Percentiles rank a stretch among this genome's conserved stretches.
These are phyloP conservation scores for Colletotrichum tropicicola DNA, from an alignment of 2,329 filamentous ascomycete genomes.

Conservation along the genomic window DNA sequence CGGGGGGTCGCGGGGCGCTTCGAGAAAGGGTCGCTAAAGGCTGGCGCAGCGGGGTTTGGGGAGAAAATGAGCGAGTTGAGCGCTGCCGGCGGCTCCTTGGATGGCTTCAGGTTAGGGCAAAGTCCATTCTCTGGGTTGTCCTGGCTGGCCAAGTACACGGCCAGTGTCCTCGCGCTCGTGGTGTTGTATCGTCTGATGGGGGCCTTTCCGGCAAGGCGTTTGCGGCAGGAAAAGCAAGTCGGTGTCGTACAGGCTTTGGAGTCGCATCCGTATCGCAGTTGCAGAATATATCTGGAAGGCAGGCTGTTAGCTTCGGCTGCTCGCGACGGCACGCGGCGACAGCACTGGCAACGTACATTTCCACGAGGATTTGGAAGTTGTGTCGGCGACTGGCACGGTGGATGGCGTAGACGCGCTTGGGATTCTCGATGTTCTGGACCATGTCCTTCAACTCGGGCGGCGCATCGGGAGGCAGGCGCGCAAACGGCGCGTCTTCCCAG, in stretches of 20 bases:
- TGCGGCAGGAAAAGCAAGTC: conserved; percentile 84
- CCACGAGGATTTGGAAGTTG: conserved; percentile 72
- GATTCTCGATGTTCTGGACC: conserved; percentile 68
- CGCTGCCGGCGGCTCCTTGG: conserved; percentile 54
- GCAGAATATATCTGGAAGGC: conserved; percentile 73
- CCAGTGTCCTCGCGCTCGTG: conserved; percentile 83
- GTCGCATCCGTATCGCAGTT: conserved; percentile 85
- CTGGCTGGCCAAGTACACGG: conserved; percentile 81
- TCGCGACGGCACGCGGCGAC: conserved; percentile 16
- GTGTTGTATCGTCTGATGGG: conserved; percentile 83
- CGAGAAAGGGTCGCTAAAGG: conserved; percentile 25
- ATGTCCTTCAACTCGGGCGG: conserved; percentile 64
- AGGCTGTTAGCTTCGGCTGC: conserved; percentile 29
- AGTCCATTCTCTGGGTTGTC: conserved; percentile 78
- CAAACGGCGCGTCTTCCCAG: conserved; percentile 67
- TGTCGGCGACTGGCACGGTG: conserved; percentile 69
- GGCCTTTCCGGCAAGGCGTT: conserved; percentile 69
- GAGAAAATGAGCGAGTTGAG: conserved; percentile 57
- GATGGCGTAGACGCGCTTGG: conserved; percentile 67
- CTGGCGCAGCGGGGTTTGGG: conserved; percentile 40
- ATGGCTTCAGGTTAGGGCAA: conserved; percentile 62
- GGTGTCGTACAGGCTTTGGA: conserved; percentile 74
- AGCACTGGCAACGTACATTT: conserved; percentile 60
- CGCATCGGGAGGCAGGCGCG: conserved; percentile 67
- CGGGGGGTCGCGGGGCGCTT: conserved; percentile 19